Evolutionary conservation across 805 yeast genomes (phyloP).

Genomic region (Ogataea pini): DNA sequence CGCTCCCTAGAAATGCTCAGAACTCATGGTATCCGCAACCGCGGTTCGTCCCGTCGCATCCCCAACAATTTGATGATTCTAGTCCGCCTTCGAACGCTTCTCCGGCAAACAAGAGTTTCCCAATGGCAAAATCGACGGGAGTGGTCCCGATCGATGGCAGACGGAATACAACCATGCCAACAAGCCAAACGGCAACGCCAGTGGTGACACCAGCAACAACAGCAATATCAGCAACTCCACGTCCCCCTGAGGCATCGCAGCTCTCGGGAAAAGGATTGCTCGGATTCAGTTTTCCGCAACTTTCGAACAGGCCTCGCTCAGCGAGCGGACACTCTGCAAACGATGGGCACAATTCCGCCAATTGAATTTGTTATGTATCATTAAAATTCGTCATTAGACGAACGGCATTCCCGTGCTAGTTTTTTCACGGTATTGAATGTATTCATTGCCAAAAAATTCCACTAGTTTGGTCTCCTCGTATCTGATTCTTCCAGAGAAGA

Average conservation of each 20-base stretch:
- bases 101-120: not conserved
- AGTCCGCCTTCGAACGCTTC: not conserved
- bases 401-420: constrained; percentile 70
- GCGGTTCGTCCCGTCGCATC: no score
- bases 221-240: constrained; percentile 5
- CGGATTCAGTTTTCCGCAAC: constrained; percentile 18
- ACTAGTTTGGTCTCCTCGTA: constrained; percentile 70
- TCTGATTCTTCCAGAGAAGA: constrained; percentile 66
- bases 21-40: no score
- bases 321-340: not conserved
- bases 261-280: constrained; percentile 15
- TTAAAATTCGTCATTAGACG: no score
- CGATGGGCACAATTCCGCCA: no score
- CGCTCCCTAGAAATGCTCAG: no score
- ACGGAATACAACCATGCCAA: not conserved
- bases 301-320: not conserved
- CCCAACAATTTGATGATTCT: no score
- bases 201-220: not conserved
- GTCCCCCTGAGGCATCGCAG: not conserved
- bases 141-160: constrained; percentile 5
- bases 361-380: no score
- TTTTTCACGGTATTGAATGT: constrained; percentile 48
- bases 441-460: constrained; percentile 71
- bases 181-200: not conserved
- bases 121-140: constrained; percentile 2